Evolutionary conservation across 2,329 filamentous ascomycete species (phyloP).

Genomic region (Peltaster fructicola): DNA sequence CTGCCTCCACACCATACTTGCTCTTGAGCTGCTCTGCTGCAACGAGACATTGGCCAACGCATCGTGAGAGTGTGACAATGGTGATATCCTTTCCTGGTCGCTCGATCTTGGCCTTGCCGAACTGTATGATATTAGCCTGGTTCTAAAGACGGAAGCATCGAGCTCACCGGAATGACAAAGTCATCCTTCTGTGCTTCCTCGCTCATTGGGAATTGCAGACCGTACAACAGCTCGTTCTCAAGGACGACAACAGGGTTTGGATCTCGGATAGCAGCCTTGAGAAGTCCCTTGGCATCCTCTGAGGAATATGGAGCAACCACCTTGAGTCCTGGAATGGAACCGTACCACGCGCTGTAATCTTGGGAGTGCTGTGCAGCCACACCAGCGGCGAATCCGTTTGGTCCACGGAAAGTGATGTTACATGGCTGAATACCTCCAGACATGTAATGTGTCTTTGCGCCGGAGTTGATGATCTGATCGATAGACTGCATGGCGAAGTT

Average conservation of each 20-base stretch:
- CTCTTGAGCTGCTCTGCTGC: constrained; percentile 86
- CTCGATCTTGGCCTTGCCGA: constrained; percentile 99
- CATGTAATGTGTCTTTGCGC: constrained; percentile 99
- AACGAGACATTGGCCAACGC: constrained; percentile 75
- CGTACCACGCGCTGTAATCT: constrained; percentile 98
- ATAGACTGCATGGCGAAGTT: constrained; percentile 99
- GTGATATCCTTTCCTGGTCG: constrained; percentile 89
- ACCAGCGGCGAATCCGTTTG: constrained; percentile 93
- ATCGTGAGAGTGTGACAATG: constrained; percentile 85
- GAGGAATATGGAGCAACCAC: constrained; percentile 91
- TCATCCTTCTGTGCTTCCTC: constrained; percentile 90
- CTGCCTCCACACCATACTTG: constrained; percentile 88
- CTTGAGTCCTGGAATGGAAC: constrained; percentile 92
- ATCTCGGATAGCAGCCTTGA: constrained; percentile 96
- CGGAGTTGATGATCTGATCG: constrained; percentile 98
- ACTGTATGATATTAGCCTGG: constrained; percentile 23
- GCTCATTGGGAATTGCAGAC: constrained; percentile 90
- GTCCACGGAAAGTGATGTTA: constrained; percentile 98
- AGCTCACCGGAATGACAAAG: constrained; percentile 64
- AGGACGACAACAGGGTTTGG: constrained; percentile 79
- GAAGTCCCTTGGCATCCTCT: constrained; percentile 92
- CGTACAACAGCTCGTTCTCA: constrained; percentile 57
- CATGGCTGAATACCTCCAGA: constrained; percentile 98
- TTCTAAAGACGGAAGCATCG: background rate
- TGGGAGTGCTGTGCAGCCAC: constrained; percentile 97